These are phyloP conservation scores for Debaryomyces udenii DNA, from an alignment of 1,139 yeast species.

Conservation along the genomic window DNA sequence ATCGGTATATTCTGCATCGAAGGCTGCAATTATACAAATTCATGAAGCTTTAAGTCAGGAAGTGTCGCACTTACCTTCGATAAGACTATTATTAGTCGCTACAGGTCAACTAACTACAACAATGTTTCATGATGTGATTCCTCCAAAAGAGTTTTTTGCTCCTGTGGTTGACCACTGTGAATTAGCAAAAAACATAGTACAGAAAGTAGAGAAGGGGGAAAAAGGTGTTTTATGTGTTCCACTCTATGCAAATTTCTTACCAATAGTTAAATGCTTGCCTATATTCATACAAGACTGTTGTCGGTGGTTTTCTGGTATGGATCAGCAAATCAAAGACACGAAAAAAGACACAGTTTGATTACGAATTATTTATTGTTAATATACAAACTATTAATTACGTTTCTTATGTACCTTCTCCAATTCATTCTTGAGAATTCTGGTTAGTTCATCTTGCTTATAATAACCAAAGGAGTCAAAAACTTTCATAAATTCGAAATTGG, in stretches of 20 bases:
- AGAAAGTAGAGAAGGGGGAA: constrained; percentile 47
- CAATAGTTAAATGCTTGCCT: constrained; percentile 58
- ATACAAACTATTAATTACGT: constrained; percentile 11
- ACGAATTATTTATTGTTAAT: constrained; percentile 4
- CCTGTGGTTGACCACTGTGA: constrained; percentile 53
- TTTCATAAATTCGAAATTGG: constrained; percentile 40
- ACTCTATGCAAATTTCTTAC: constrained; percentile 60
- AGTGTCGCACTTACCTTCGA: constrained; percentile 25
- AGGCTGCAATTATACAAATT: constrained; percentile 60
- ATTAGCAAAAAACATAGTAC: constrained; percentile 48
- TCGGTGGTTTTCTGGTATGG: constrained; percentile 59
- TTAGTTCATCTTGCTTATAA: constrained; percentile 44
- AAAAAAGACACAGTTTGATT: constrained; percentile 1
- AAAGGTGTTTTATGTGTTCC: constrained; percentile 61
- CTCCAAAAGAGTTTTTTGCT: constrained; percentile 63
- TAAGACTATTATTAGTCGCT: constrained; percentile 52
- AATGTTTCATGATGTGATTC: constrained; percentile 64
- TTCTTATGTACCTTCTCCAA: constrained; percentile 28
- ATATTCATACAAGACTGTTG: constrained; percentile 44
- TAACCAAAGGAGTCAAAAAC: constrained; percentile 53
- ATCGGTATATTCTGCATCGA: constrained; percentile 66
- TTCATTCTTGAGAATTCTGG: constrained; percentile 31
- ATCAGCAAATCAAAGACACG: constrained; percentile 30
- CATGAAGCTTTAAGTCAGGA: constrained; percentile 65
- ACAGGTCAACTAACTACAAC: constrained; percentile 70